These are phyloP conservation scores for Gnomoniopsis sp. DNA, from an alignment of 2,329 filamentous ascomycete genomes.

Conservation along the genomic window DNA sequence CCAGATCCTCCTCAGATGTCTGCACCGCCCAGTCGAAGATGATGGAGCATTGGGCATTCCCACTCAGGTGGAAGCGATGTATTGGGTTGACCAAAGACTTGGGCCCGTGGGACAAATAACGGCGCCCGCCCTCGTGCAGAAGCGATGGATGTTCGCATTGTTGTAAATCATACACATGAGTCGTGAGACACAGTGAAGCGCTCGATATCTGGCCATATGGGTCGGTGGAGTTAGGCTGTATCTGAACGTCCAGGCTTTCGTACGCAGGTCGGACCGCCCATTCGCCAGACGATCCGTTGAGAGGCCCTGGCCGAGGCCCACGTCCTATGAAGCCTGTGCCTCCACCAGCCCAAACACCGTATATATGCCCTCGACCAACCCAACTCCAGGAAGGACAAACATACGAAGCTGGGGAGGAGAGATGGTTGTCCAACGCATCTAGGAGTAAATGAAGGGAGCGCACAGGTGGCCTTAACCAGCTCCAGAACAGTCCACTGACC, in stretches of 20 bases:
- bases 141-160: neutral
- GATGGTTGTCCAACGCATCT: neutral
- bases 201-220: neutral
- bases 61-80: neutral
- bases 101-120: neutral
- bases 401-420: neutral
- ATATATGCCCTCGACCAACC: neutral
- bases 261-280: neutral
- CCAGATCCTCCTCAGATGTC: neutral
- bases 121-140: neutral
- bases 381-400: neutral
- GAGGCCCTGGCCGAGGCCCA: neutral
- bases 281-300: neutral
- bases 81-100: neutral
- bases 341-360: neutral
- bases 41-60: neutral
- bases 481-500: neutral
- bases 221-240: neutral
- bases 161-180: neutral
- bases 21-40: neutral
- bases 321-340: neutral
- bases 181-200: neutral
- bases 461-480: neutral
- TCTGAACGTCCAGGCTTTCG: neutral
- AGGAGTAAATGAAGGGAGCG: neutral